Percentiles rank a stretch among this genome's conserved stretches.
These are phyloP conservation scores for Juglanconis oblonga DNA, from an alignment of 2,329 filamentous ascomycete species.

Conservation along the genomic window DNA sequence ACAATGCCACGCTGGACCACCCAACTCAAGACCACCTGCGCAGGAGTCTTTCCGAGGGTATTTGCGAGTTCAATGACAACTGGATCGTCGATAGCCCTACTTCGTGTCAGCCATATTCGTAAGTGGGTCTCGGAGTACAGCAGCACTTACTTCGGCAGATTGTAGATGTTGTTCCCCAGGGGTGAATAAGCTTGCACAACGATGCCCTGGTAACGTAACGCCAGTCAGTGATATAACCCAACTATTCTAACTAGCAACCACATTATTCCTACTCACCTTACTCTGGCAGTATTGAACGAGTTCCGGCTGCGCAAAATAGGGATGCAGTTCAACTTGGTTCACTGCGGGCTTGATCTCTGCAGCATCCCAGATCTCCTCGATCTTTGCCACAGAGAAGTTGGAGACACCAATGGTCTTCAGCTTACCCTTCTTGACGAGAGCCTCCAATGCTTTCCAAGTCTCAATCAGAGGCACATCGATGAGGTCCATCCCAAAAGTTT, in stretches of 20 bases:
- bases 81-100: slow-evolving; percentile 53
- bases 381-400: slow-evolving; percentile 64
- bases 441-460: slow-evolving; percentile 40
- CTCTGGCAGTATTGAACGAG: no score
- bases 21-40: slow-evolving; percentile 56
- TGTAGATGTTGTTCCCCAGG: no score
- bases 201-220: no score
- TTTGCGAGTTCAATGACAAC: slow-evolving; percentile 56
- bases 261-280: no score
- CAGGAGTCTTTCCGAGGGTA: slow-evolving; percentile 41
- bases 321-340: slow-evolving; percentile 70
- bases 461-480: slow-evolving; percentile 34
- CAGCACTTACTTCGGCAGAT: no score
- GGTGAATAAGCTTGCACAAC: background rate
- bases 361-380: slow-evolving; percentile 54
- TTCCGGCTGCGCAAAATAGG: slow-evolving; percentile 48
- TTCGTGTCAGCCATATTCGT: background rate
- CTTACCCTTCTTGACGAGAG: slow-evolving; percentile 52
- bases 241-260: no score
- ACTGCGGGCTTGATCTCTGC: slow-evolving; percentile 58
- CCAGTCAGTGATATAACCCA: no score
- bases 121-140: background rate
- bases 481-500: no score
- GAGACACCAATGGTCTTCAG: slow-evolving; percentile 68
- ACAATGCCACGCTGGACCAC: slow-evolving; percentile 57